Conservation (phyloP, 1,139 yeast genomes). For the Yamadazyma pseudoaaseri region DNA sequence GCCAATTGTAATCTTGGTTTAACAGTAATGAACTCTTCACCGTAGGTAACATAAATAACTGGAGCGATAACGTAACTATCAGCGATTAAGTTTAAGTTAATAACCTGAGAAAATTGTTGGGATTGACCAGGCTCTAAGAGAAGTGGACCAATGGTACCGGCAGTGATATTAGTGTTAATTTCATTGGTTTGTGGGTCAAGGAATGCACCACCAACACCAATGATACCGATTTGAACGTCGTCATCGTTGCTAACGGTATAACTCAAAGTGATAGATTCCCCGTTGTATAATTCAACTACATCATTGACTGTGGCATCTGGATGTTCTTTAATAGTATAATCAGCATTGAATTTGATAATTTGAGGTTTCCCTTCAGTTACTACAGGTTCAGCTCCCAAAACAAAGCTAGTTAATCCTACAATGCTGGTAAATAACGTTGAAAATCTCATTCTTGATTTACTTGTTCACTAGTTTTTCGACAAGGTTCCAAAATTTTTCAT, state of each 20-base stretch:
- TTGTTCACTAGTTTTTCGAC: not conserved
- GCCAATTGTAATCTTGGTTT: conserved; percentile 61
- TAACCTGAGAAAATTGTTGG: conserved; percentile 49
- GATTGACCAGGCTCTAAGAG: conserved; percentile 49
- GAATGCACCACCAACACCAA: conserved; percentile 76
- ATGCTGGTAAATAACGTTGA: conserved; percentile 2
- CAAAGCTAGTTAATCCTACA: conserved; percentile 1
- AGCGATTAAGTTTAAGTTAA: conserved; percentile 57
- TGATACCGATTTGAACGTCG: conserved; percentile 47
- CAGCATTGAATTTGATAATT: conserved; percentile 37
- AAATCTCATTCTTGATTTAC: conserved; percentile 1
- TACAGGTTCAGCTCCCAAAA: conserved; percentile 7
- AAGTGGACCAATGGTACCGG: conserved; percentile 64
- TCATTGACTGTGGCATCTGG: conserved; percentile 36
- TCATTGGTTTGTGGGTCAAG: conserved; percentile 54
- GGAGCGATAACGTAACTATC: conserved; percentile 63
- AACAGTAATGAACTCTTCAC: conserved; percentile 50
- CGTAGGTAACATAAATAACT: conserved; percentile 50
- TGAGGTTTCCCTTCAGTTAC: conserved; percentile 18
- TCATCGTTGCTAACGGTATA: conserved; percentile 62
- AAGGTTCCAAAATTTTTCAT: conserved; percentile 1
- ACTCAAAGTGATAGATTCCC: conserved; percentile 53
- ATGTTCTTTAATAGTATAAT: conserved; percentile 40
- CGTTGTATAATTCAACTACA: conserved; percentile 46
- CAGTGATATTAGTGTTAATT: conserved; percentile 59